Conservation (phyloP, 106 monocot genomes). For the Dendrobium huoshanense region DNA sequence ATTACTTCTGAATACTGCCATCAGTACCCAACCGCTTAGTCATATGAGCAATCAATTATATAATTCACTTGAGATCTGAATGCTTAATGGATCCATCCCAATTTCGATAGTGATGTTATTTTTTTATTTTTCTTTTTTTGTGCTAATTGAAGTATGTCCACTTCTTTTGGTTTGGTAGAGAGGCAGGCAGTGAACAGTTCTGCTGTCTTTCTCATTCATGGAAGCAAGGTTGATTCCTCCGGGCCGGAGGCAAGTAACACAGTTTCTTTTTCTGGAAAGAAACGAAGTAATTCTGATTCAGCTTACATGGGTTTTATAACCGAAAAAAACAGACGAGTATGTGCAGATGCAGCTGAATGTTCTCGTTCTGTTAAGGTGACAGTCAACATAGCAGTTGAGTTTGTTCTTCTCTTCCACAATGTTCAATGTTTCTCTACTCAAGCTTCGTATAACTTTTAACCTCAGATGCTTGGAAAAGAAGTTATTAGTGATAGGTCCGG, state of each 20-base stretch:
- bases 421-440: not conserved
- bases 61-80: not conserved
- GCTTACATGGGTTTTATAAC: conserved; percentile 26
- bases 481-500: conserved; percentile 8
- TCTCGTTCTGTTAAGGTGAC: conserved; percentile 36
- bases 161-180: conserved; percentile 34
- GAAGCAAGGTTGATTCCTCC: conserved; percentile 28
- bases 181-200: conserved; percentile 34
- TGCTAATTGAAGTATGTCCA: not conserved
- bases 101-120: not conserved
- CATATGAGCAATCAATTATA: not conserved
- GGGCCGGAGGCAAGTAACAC: conserved; percentile 21
- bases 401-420: not conserved
- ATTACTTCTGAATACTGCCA: not conserved
- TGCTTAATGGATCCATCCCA: not conserved
- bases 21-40: not conserved
- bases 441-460: not conserved
- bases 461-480: conserved; percentile 36
- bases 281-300: conserved; percentile 59
- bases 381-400: not conserved
- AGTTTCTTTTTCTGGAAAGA: conserved; percentile 39
- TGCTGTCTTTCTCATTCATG: conserved; percentile 50
- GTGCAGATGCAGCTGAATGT: conserved; percentile 28
- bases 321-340: conserved; percentile 18
- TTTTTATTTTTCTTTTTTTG: not conserved